These are phyloP conservation scores for Fusarium caatingaense DNA, from an alignment of 2,329 filamentous ascomycete genomes.

Conservation along the genomic window DNA sequence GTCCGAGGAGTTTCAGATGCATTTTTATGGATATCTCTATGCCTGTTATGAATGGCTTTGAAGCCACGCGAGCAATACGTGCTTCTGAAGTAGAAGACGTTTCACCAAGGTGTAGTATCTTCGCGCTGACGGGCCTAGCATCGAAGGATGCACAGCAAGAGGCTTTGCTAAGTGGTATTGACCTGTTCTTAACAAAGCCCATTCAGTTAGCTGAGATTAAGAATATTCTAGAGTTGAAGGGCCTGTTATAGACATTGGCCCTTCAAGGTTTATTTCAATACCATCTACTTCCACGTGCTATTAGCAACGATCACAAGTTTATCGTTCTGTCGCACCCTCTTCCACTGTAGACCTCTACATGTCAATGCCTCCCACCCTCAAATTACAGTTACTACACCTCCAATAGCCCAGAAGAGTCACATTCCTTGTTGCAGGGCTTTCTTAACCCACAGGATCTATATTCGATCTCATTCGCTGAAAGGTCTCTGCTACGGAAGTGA, in stretches of 20 bases:
- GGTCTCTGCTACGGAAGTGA: too few species aligned
- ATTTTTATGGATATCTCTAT: conserved; percentile 14
- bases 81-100: neutral
- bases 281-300: too few species aligned
- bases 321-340: too few species aligned
- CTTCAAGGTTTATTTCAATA: neutral
- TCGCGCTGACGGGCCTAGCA: conserved; percentile 6
- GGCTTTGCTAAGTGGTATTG: conserved; percentile 1
- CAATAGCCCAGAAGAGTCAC: too few species aligned
- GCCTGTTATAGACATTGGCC: rapidly evolving
- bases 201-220: neutral
- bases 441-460: too few species aligned
- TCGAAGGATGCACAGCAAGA: conserved; percentile 4
- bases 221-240: neutral
- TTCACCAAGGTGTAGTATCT: neutral
- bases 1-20: neutral
- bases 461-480: rapidly evolving
- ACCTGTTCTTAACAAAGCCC: conserved; percentile 11
- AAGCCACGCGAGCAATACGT: conserved; percentile 3
- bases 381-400: too few species aligned
- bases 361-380: too few species aligned
- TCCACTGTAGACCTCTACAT: rapidly evolving
- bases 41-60: conserved; percentile 5
- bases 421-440: too few species aligned
- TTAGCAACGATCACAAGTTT: too few species aligned